These are phyloP conservation scores for Triticum turgidum DNA, from an alignment of 176 grass and related monocot genomes.

Conservation along the genomic window DNA sequence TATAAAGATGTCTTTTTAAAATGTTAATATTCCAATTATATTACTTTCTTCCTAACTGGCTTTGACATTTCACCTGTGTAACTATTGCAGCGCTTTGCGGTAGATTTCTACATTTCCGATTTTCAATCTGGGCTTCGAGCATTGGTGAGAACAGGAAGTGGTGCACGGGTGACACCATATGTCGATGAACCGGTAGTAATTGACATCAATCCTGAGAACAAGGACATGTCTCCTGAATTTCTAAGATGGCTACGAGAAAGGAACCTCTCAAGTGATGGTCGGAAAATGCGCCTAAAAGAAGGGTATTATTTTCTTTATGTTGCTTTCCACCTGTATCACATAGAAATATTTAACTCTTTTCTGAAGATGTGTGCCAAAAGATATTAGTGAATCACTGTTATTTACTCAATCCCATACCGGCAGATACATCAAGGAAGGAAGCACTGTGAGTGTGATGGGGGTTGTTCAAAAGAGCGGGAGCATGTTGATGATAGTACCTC, in stretches of 20 bases:
- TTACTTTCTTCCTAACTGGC: background rate
- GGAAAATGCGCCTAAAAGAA: conserved; percentile 96
- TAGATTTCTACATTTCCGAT: conserved; percentile 99
- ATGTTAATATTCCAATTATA: background rate
- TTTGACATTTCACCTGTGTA: conserved; percentile 15
- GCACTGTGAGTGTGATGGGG: conserved; percentile 97
- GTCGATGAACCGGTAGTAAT: conserved; percentile 88
- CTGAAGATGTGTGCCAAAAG: background rate
- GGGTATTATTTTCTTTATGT: conserved; percentile 54
- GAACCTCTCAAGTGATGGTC: conserved; percentile 82
- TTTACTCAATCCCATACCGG: conserved; percentile 16
- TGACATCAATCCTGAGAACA: conserved; percentile 87
- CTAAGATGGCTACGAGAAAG: conserved; percentile 80
- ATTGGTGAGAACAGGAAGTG: conserved; percentile 86
- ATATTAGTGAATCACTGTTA: background rate
- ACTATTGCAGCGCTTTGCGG: conserved; percentile 66
- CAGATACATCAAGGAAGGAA: conserved; percentile 98
- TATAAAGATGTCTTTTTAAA: background rate
- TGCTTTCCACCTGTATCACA: background rate
- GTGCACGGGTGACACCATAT: conserved; percentile 68
- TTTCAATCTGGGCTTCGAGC: conserved; percentile 98
- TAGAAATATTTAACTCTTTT: no score
- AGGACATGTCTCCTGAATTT: conserved; percentile 89
- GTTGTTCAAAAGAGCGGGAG: conserved; percentile 90
- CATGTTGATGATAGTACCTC: conserved; percentile 88